Evolutionary conservation across 257 asterid genomes (phyloP), one percentile per base, ranked within the genome.

Genomic region (Ligustrum vulgare): DNA sequence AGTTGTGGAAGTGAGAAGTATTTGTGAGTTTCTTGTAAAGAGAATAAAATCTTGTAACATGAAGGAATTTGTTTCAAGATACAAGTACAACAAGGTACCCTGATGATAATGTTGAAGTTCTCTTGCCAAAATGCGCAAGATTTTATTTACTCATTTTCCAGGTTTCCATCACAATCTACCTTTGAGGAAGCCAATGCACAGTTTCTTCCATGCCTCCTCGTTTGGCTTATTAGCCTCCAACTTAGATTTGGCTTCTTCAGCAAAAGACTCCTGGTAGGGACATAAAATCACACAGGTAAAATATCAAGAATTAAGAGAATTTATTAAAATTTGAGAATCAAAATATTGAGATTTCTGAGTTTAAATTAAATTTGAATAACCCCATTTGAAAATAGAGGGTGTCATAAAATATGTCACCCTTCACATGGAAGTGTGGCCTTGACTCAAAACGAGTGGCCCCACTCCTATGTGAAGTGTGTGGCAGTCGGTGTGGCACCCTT

Each of bases 101-200:
- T 23, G 66, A 8, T n/a, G 66, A 58, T 22, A 3, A 7, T 58
- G 66, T 54, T 37, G 12, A 8, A 37, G 13, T 37, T 37, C 12
- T 37, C 45, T 78, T 67, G 35, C 68, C 71, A 63, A 43, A 43
- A 64, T 41, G 58, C 69, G 25, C 80, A 63, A 67, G 45, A 37
- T 8, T 37, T 37, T 8, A 8, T 37, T 37, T 37, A 8, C n/a
- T n/a, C 3, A 9, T 37, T 37, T 72, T 20, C 68, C 43, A 65
- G 33, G 3, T 16, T 18, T 11, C 34, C 72, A 83, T 91, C 89
- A 91, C 71, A 89, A 81, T 81, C 90, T 88, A 67, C 96, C 94
- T 82, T 95, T 95, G 25, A 95, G 96, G 63, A 95, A 95, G 79
- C 73, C 84, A 54, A 80, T 84, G 88, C 97, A 95, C 51, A 95